These are phyloP conservation scores for Polymyxa betae DNA, from an alignment of 208 protist genomes.

Conservation along the genomic window DNA sequence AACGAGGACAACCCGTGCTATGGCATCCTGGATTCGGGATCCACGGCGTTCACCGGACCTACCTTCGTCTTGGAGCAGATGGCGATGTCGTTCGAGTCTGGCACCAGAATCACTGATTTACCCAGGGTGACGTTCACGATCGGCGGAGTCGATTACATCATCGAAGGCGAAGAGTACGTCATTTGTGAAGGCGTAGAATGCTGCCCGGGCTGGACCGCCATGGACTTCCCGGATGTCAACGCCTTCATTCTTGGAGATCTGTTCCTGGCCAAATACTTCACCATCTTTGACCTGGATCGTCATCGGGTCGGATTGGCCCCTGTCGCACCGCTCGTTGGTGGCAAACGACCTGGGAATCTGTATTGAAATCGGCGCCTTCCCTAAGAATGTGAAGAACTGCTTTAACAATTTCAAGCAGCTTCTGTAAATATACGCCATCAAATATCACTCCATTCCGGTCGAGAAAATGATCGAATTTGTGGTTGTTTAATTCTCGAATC, in stretches of 20 bases:
- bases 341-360: too few relatives aligned
- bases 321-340: too few relatives aligned
- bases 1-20: neutral
- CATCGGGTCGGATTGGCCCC: neutral
- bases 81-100: neutral
- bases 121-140: neutral
- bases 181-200: constrained; percentile 1
- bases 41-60: neutral
- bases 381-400: too few relatives aligned
- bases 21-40: constrained; percentile 36
- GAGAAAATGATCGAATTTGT: too few relatives aligned
- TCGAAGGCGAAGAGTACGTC: constrained; percentile 19
- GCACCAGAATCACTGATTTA: neutral
- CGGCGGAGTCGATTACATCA: neutral
- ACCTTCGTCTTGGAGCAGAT: neutral
- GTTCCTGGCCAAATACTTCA: constrained; percentile 51
- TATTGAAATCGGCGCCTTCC: too few relatives aligned
- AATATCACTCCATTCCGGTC: too few relatives aligned
- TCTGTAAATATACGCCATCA: too few relatives aligned
- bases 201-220: constrained; percentile 1
- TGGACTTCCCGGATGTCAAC: constrained; percentile 6
- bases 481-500: too few relatives aligned
- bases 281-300: neutral
- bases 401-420: too few relatives aligned
- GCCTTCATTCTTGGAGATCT: constrained; percentile 34